Conservation (phyloP, 1,284 basidiomycete species). For the Austroboletus niveus region DNA sequence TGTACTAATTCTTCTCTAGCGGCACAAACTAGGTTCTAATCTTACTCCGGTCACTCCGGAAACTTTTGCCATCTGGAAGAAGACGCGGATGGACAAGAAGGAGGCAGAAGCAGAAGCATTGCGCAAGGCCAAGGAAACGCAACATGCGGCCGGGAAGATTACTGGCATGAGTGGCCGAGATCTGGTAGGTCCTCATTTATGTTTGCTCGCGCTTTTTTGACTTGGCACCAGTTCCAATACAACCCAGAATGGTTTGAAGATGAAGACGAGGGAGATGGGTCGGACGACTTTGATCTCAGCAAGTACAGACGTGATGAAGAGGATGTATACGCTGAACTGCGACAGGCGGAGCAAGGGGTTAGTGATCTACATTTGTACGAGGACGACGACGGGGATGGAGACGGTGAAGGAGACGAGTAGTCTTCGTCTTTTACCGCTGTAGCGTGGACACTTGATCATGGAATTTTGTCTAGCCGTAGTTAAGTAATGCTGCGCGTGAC, state of each 20-base stretch:
- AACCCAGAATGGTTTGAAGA: constrained; percentile 95
- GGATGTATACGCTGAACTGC: constrained; percentile 27
- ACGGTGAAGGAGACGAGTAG: constrained; percentile 4
- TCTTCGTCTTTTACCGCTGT: not conserved
- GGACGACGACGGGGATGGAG: constrained; percentile 17
- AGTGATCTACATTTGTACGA: constrained; percentile 20
- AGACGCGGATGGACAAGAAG: constrained; percentile 91
- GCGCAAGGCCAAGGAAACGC: constrained; percentile 83
- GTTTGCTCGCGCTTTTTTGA: constrained; percentile 5
- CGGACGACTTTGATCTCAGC: constrained; percentile 37
- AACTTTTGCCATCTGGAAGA: constrained; percentile 93
- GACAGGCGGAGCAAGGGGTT: constrained; percentile 19
- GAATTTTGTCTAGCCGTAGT: not conserved
- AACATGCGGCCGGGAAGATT: constrained; percentile 87
- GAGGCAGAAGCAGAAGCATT: constrained; percentile 79
- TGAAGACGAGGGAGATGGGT: constrained; percentile 73
- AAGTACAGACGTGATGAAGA: constrained; percentile 30
- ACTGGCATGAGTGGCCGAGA: constrained; percentile 95
- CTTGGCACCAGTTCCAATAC: constrained; percentile 75
- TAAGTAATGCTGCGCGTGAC: constrained; percentile 14
- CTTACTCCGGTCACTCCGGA: constrained; percentile 97
- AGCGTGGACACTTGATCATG: too few relatives aligned
- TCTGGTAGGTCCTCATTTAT: constrained; percentile 55
- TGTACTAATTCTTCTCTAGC: constrained; percentile 43
- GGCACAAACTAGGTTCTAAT: constrained; percentile 91